Evolutionary conservation across 2,329 filamentous ascomycete genomes (phyloP), one percentile per base, ranked within the genome.

Genomic region (Rugonectria rugulosa): DNA sequence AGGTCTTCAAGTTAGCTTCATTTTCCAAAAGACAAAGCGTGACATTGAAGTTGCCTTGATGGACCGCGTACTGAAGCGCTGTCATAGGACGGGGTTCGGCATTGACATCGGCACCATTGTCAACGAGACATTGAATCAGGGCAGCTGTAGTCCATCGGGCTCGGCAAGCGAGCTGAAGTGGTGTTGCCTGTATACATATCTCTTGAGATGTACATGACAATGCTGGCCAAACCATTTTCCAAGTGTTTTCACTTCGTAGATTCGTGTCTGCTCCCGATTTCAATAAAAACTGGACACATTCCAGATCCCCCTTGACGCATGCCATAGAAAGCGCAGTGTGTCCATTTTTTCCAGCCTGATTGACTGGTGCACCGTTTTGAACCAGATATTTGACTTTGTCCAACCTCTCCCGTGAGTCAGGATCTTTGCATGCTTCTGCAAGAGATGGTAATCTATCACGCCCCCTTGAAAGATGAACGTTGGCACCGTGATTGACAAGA

Each of bases 341-440:
- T 19, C 14, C 2, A 1, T 8, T 4, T 26, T 10, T 12, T 3
- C 11, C 4, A 15, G 9, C 14, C 12, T 15, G 6, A 12, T 45
- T 45, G 5, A 10, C 14, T 5, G n/a, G 11, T 11, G 27, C 42
- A 10, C 41, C 41, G 7, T 34, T 11, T 3, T 21, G 12, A 4
- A 45, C 11, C 26, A 45, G 21, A 34, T 31, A 45, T 7, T 45
- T 14, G 10, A 24, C 1, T 21, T 31, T 19, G 12, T 34, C 14
- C 5, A 1, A 15, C 5, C 24, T 24, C 1, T 12, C 14, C 8
- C 21, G 6, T 6, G 1, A 21, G 1, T 0, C 24, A 15, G 11
- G 24, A 7, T 27, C 11, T 27, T 31, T 20, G 20, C 21, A n/a
- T 17, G 17, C 1, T 31, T n/a, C n/a, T 8, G 31, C 11, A n/a